These are phyloP conservation scores for Claviceps sp. DNA, from an alignment of 2,329 filamentous ascomycete species.

Conservation along the genomic window DNA sequence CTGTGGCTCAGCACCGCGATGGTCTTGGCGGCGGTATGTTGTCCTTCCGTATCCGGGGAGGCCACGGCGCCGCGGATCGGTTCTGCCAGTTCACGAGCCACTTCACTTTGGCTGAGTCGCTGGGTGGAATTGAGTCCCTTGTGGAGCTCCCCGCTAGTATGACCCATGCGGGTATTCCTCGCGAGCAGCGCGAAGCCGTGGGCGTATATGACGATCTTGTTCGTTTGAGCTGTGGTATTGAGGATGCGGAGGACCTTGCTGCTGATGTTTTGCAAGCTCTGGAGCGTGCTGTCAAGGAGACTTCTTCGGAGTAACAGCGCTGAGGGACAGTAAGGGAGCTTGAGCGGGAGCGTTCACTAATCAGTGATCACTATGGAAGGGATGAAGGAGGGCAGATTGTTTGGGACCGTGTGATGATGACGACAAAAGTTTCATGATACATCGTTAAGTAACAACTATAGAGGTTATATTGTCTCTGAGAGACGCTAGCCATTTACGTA, in stretches of 20 bases:
- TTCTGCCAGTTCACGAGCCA: conserved; percentile 86
- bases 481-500: no score
- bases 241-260: conserved; percentile 75
- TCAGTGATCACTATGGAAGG: no score
- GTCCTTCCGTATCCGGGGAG: conserved; percentile 84
- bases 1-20: conserved; percentile 80
- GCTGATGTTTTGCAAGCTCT: conserved; percentile 73
- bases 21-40: conserved; percentile 97
- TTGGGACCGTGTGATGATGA: no score
- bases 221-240: conserved; percentile 83
- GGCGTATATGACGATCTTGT: conserved; percentile 94
- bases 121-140: conserved; percentile 85
- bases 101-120: conserved; percentile 84
- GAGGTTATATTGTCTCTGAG: no score
- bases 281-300: conserved; percentile 49
- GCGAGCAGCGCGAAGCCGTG: conserved; percentile 77
- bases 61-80: conserved; percentile 69
- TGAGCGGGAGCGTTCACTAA: no score
- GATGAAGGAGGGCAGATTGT: no score
- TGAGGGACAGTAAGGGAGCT: conserved; percentile 12
- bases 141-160: conserved; percentile 89
- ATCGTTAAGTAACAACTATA: no score
- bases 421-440: no score
- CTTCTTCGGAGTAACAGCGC: conserved; percentile 13
- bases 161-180: conserved; percentile 93